Evolutionary conservation across 1,284 basidiomycete genomes (phyloP), one percentile per base, ranked within the genome.

Genomic region (Cutaneotrichosporon mucoides): DNA sequence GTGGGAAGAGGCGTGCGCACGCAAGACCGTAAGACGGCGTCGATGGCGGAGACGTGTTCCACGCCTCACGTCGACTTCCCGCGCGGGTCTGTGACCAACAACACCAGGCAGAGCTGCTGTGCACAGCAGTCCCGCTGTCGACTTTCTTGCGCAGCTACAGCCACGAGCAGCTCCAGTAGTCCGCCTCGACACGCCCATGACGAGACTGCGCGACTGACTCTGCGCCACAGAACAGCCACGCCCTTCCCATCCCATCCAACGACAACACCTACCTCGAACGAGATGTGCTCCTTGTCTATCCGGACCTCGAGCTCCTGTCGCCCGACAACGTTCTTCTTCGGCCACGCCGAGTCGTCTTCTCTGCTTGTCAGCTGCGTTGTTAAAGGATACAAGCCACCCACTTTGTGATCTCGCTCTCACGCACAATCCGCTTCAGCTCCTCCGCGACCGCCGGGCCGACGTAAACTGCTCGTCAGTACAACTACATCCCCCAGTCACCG

Each of bases 291-390:
- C 72, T 88, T 93, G 48, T 94, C 94, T 60, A 97, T 78, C 60
- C 92, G 85, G 57, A 99, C 90, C 78, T 99, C 95, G 50, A 99
- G 84, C 78, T 99, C 96, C 77, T 99, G 95, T 78, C 94, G 91
- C 46, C 95, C 96, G 16, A 96, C 92, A 48, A 96, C 90, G 77
- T 97, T 96, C 83, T 95, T 97, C 81, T 96, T 95, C 5, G 95
- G 95, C 96, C 95, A 99, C 70, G 92, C 89, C 0, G 87, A 84
- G 79, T 99, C 95, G 76, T 99, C 95, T 84, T 99, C 96, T 81
- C 92, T 96, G 78, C 6, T 7, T 10, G 62, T 59, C 51, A 59
- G 57, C 46, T n/a, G 12, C 10, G 41, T 11, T 16, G 13, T 16
- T 44, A n/a, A 5, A n/a, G 6, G 15, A 49, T 6, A 34, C 15